Conservation (phyloP, 225 moss, liverwort and hornwort species). For the Thuidium tamariscinum region DNA sequence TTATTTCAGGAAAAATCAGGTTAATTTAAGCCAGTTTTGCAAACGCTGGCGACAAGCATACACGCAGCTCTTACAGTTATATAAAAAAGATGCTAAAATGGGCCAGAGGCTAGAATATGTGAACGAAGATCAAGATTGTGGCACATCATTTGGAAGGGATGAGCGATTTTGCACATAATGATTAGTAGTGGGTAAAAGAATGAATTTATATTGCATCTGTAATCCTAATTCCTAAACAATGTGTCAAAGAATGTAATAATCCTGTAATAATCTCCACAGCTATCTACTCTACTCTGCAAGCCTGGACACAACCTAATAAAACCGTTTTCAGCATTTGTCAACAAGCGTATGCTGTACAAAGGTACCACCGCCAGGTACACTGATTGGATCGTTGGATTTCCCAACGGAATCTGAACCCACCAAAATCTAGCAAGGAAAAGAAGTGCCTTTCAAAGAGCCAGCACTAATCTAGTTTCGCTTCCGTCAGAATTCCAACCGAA, state of each 20-base stretch:
- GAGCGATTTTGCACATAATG: rapidly evolving
- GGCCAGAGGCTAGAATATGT: rapidly evolving
- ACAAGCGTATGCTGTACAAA: neutral
- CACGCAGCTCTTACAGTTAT: rapidly evolving
- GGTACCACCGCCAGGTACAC: neutral
- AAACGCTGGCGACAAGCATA: too few species aligned
- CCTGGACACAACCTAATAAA: neutral
- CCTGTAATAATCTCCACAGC: neutral
- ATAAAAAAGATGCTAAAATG: too few species aligned
- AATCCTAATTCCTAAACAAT: neutral
- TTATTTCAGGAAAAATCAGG: too few species aligned
- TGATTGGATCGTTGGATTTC: neutral
- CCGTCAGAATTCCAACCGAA: too few species aligned
- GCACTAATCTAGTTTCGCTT: neutral
- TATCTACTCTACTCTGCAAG: neutral
- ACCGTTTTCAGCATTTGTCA: neutral
- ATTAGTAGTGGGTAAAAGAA: neutral
- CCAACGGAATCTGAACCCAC: neutral
- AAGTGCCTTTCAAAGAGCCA: neutral
- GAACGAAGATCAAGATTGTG: rapidly evolving
- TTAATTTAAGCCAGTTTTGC: too few species aligned
- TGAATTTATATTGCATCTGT: neutral
- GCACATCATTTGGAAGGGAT: too few species aligned
- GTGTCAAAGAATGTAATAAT: neutral
- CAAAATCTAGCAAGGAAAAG: neutral